Evolutionary conservation across 192 early-diverging fungal genomes (phyloP).

Genomic region (Coemansia sp.): DNA sequence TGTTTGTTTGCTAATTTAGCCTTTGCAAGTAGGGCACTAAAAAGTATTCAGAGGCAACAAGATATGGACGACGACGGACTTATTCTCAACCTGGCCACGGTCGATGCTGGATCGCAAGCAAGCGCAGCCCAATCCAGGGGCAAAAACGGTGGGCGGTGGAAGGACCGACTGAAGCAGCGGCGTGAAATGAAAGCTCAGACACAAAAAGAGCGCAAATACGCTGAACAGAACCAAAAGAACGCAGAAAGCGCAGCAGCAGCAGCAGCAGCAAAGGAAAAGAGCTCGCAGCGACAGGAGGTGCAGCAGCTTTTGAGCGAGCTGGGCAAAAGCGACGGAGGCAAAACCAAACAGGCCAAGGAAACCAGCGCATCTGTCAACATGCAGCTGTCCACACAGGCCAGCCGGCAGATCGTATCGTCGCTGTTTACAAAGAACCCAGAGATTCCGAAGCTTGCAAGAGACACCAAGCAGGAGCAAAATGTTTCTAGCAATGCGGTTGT

Average conservation of each 20-base stretch:
- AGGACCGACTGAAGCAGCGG: slow-evolving; percentile 48
- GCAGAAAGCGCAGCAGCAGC: slow-evolving; percentile 2
- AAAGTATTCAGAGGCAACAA: background rate
- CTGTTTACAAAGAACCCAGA: slow-evolving; percentile 78
- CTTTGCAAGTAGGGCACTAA: background rate
- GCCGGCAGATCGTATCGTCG: slow-evolving; percentile 73
- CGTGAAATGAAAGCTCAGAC: slow-evolving; percentile 26
- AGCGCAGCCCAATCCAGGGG: slow-evolving; percentile 18
- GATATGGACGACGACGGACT: slow-evolving; percentile 70
- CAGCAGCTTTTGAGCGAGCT: slow-evolving; percentile 30
- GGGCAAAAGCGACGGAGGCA: slow-evolving; percentile 2
- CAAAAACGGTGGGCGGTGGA: slow-evolving; percentile 50
- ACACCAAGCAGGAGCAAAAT: slow-evolving; percentile 25
- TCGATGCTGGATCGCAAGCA: slow-evolving; percentile 17
- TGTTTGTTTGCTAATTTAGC: too few species aligned
- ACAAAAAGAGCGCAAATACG: slow-evolving; percentile 30
- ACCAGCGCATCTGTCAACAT: slow-evolving; percentile 25
- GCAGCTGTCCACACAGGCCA: slow-evolving; percentile 56
- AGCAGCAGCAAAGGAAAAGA: background rate
- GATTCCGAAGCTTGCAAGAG: slow-evolving; percentile 34
- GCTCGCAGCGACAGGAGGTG: slow-evolving; percentile 37
- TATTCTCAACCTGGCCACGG: slow-evolving; percentile 65
- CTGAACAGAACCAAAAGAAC: slow-evolving; percentile 16
- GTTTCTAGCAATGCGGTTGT: slow-evolving; percentile 52
- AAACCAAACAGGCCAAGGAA: slow-evolving; percentile 5